phyloP scores from a whole-genome alignment of 2,329 filamentous ascomycete genomes.

The Bipolaris zeicola region DNA sequence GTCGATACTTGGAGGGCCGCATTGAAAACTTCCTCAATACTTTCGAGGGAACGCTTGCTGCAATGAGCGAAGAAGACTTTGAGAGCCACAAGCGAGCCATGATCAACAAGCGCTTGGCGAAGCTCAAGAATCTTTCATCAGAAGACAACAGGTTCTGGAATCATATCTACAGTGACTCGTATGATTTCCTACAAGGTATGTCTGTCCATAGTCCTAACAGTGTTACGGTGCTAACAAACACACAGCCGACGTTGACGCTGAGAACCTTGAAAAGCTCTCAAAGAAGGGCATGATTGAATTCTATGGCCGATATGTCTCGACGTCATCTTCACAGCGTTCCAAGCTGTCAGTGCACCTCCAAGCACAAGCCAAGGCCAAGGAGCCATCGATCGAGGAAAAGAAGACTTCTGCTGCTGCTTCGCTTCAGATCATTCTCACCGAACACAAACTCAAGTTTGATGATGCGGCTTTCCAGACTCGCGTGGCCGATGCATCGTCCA shows the following conservation, averaged over 20 bases:
- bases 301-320: slow-evolving; percentile 76
- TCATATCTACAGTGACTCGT: slow-evolving; percentile 83
- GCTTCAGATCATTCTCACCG: slow-evolving; percentile 53
- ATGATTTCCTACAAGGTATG: slow-evolving; percentile 86
- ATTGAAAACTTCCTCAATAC: slow-evolving; percentile 82
- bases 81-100: slow-evolving; percentile 90
- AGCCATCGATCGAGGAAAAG: slow-evolving; percentile 49
- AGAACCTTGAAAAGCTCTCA: slow-evolving; percentile 72
- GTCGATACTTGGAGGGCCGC: slow-evolving; percentile 81
- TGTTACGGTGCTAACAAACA: slow-evolving; percentile 9
- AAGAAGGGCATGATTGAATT: slow-evolving; percentile 82
- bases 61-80: slow-evolving; percentile 84
- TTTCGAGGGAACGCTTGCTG: slow-evolving; percentile 68
- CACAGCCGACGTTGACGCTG: slow-evolving; percentile 75
- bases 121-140: slow-evolving; percentile 86
- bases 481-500: slow-evolving; percentile 55
- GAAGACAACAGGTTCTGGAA: slow-evolving; percentile 84
- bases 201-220: slow-evolving; percentile 16
- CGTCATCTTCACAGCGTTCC: slow-evolving; percentile 72
- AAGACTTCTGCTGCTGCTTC: slow-evolving; percentile 44
- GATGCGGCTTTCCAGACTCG: slow-evolving; percentile 49
- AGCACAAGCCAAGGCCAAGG: slow-evolving; percentile 65
- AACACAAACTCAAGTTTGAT: slow-evolving; percentile 55
- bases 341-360: slow-evolving; percentile 84
- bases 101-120: slow-evolving; percentile 84